A percentile compares a stretch with the other conserved stretches of the same genome.
Conservation (phyloP, 2,329 filamentous ascomycete species). For the Xylaria arbuscula region DNA sequence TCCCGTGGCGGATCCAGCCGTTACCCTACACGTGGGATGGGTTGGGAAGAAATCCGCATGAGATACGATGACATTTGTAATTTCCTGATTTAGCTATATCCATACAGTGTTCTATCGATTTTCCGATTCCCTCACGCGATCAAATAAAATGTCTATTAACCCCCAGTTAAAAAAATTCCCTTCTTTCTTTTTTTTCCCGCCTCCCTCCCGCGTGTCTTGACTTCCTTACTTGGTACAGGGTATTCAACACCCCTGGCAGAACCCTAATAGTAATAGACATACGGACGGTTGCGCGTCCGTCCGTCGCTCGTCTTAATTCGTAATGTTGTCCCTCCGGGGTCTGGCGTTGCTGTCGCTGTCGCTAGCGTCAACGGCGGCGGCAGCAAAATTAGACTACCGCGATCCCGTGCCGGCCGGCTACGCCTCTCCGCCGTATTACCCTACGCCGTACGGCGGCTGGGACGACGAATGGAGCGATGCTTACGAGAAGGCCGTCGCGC, state of each 20-base stretch:
- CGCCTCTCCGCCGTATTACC: slow-evolving; percentile 73
- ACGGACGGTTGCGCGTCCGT: background rate
- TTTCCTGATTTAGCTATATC: slow-evolving; percentile 2
- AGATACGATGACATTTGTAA: slow-evolving; percentile 25
- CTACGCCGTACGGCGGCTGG: slow-evolving; percentile 79
- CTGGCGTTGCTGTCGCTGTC: slow-evolving; percentile 43
- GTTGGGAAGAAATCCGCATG: slow-evolving; percentile 13
- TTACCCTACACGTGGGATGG: slow-evolving; percentile 14
- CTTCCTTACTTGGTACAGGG: background rate
- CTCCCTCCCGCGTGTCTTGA: background rate
- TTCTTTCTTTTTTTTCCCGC: background rate
- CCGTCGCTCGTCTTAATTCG: slow-evolving; percentile 35
- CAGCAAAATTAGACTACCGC: slow-evolving; percentile 36
- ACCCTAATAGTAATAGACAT: slow-evolving; percentile 15
- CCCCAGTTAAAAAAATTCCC: background rate
- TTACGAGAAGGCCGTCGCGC: slow-evolving; percentile 73
- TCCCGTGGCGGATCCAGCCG: slow-evolving; percentile 8
- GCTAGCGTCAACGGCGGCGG: slow-evolving; percentile 34
- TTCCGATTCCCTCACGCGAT: slow-evolving; percentile 4
- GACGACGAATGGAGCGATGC: slow-evolving; percentile 73
- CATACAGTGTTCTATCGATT: too few relatives aligned
- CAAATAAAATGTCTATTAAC: slow-evolving; percentile 12
- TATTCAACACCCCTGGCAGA: slow-evolving; percentile 5
- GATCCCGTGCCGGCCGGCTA: slow-evolving; percentile 51
- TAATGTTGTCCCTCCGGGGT: slow-evolving; percentile 45